A percentile compares a stretch with the other conserved stretches of the same genome.
phyloP scores from a whole-genome alignment of 2,329 filamentous ascomycete species.

The Lachnellula hyalina region DNA sequence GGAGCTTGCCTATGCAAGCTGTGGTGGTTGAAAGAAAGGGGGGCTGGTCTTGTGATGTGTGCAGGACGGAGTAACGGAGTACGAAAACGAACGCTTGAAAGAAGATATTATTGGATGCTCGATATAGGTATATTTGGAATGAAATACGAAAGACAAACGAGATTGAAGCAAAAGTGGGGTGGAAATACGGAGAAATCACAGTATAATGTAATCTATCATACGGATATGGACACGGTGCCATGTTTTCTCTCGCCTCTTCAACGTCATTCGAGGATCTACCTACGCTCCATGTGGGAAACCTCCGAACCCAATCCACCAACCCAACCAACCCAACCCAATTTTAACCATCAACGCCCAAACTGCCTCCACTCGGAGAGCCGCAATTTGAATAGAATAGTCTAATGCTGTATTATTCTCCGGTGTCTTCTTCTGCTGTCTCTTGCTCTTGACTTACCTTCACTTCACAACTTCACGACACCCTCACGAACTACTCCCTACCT shows the following conservation, averaged over 20 bases:
- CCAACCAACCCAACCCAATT: neutral
- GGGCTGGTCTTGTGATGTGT: neutral
- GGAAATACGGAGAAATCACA: neutral
- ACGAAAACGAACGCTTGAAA: too few species aligned
- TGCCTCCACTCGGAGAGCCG: neutral
- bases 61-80: neutral
- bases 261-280: neutral
- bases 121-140: too few species aligned
- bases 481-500: neutral
- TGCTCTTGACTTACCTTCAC: neutral
- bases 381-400: neutral
- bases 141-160: too few species aligned
- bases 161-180: neutral
- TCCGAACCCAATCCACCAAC: neutral
- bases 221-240: neutral
- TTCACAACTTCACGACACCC: neutral
- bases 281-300: neutral
- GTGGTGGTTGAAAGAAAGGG: neutral
- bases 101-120: too few species aligned
- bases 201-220: neutral
- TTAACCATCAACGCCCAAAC: neutral
- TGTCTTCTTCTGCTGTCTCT: neutral
- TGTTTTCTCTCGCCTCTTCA: neutral
- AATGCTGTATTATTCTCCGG: neutral
- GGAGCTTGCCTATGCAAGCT: neutral